Conservation (phyloP, 306 rosid genomes). For the Cucurbita ficifolia region DNA sequence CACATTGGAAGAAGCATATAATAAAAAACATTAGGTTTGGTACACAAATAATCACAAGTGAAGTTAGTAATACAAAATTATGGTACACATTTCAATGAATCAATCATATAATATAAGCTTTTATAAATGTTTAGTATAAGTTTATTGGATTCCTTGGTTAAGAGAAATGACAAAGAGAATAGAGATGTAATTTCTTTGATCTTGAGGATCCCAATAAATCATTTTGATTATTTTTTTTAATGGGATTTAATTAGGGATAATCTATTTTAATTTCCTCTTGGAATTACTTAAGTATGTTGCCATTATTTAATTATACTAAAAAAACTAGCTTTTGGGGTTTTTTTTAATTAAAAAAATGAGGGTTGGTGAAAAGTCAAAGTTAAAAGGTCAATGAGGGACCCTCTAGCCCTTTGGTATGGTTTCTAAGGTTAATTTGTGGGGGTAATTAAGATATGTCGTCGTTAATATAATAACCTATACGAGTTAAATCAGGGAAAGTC, state of each 20-base stretch:
- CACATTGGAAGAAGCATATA: neutral
- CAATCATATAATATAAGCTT: neutral
- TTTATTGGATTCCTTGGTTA: neutral
- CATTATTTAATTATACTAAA: neutral
- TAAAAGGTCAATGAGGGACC: constrained; percentile 4
- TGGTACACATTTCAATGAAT: neutral
- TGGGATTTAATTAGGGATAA: neutral
- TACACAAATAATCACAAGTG: neutral
- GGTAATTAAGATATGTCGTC: neutral
- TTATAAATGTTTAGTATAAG: neutral
- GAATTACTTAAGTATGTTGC: neutral
- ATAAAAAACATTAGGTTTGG: neutral
- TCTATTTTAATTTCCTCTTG: neutral
- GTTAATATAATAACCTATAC: too few relatives aligned
- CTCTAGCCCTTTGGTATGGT: neutral
- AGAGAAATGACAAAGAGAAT: neutral
- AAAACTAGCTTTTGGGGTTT: neutral
- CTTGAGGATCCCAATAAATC: neutral
- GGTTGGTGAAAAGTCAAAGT: neutral
- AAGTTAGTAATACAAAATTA: neutral
- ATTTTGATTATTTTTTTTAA: neutral
- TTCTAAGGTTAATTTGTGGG: neutral
- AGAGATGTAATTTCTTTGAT: neutral
- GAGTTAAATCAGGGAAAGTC: too few relatives aligned
- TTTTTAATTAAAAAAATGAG: neutral